Conservation (phyloP, 495 filamentous ascomycete genomes). For the Hyaloscypha bicolor region DNA sequence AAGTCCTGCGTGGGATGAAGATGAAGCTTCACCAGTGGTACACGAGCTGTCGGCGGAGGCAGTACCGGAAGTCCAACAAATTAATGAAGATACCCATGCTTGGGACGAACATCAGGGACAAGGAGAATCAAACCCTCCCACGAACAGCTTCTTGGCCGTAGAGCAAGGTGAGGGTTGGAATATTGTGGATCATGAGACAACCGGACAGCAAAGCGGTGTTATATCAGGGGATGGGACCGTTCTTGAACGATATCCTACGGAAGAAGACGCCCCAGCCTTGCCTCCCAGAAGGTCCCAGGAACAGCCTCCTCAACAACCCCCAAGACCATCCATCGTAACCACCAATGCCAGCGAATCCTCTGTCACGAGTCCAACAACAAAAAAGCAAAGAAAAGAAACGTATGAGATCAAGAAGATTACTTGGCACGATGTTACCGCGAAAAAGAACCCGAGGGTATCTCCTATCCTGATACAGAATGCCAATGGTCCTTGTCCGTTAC, state of each 20-base stretch:
- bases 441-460: conserved; percentile 52
- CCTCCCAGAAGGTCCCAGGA: conserved; percentile 39
- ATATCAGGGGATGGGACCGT: conserved; percentile 16
- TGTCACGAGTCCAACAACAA: conserved; percentile 37
- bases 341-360: conserved; percentile 36
- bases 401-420: conserved; percentile 72
- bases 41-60: conserved; percentile 28
- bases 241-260: conserved; percentile 15
- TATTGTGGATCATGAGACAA: conserved; percentile 46
- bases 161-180: conserved; percentile 49
- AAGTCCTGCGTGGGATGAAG: conserved; percentile 42
- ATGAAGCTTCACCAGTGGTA: conserved; percentile 32
- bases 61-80: conserved; percentile 30
- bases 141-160: conserved; percentile 23
- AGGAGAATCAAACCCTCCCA: conserved; percentile 35
- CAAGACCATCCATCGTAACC: conserved; percentile 46
- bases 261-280: conserved; percentile 36
- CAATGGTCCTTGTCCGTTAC: conserved; percentile 91
- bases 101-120: conserved; percentile 45
- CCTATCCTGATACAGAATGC: conserved; percentile 89
- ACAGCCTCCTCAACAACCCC: conserved; percentile 39
- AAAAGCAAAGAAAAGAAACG: conserved; percentile 52
- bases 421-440: conserved; percentile 54
- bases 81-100: conserved; percentile 41
- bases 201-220: conserved; percentile 27